These are phyloP conservation scores for Raffaelea arxii DNA, from an alignment of 2,329 filamentous ascomycete species.

Conservation along the genomic window DNA sequence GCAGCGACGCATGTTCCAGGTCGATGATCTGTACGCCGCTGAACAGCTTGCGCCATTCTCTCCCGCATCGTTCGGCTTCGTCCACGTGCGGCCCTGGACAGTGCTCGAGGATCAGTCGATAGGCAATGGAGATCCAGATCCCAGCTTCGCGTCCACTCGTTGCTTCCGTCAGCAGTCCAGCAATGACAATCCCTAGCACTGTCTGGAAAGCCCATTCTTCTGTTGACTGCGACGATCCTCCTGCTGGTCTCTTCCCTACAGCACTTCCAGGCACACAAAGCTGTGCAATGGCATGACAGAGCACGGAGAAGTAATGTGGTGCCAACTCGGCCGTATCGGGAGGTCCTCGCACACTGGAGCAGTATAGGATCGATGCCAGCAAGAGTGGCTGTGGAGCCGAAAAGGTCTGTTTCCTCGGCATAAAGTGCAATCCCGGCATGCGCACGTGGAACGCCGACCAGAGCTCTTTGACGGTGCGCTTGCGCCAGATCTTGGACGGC, in stretches of 20 bases:
- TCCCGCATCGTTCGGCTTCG: neutral
- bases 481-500: conserved; percentile 3
- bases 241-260: conserved; percentile 4
- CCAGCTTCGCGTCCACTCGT: conserved; percentile 4
- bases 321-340: conserved; percentile 6
- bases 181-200: conserved; percentile 11
- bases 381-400: conserved; percentile 31
- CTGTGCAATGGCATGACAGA: conserved; percentile 11
- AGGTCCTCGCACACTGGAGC: conserved; percentile 15
- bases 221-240: neutral
- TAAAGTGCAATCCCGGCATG: conserved; percentile 34
- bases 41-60: conserved; percentile 12
- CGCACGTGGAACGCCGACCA: conserved; percentile 26
- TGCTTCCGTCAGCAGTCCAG: conserved; percentile 10
- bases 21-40: conserved; percentile 12
- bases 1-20: conserved; percentile 12
- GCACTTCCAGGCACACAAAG: conserved; percentile 9
- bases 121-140: conserved; percentile 11
- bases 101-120: conserved; percentile 12
- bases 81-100: conserved; percentile 5
- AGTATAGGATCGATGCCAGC: conserved; percentile 33
- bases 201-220: conserved; percentile 15
- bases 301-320: conserved; percentile 11
- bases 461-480: neutral
- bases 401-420: conserved; percentile 31